Conservation (phyloP, 2,329 filamentous ascomycete species). For the Pseudopyricularia cyperi region DNA sequence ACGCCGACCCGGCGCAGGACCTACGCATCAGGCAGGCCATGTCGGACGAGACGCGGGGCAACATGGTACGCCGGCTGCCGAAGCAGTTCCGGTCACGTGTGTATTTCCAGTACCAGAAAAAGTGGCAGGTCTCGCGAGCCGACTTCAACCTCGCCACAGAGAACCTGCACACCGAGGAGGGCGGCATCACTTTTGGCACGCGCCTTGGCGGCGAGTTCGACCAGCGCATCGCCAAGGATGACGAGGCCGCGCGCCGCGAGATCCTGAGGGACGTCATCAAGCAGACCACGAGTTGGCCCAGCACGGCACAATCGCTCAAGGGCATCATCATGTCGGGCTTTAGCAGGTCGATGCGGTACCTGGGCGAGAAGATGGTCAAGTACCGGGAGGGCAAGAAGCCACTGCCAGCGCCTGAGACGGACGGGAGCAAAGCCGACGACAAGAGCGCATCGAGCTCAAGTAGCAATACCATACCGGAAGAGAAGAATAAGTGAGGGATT, state of each 20-base stretch:
- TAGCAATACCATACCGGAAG: background rate
- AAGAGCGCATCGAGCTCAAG: background rate
- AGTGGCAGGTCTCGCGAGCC: conserved; percentile 69
- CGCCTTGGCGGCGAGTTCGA: conserved; percentile 78
- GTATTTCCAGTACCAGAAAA: conserved; percentile 90
- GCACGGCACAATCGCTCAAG: conserved; percentile 77
- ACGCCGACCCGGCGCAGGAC: conserved; percentile 33
- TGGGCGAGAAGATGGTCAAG: conserved; percentile 69
- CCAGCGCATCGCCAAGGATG: conserved; percentile 62
- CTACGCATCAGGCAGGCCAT: conserved; percentile 74
- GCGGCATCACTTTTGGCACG: conserved; percentile 51
- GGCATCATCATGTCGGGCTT: conserved; percentile 68
- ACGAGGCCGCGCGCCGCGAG: conserved; percentile 50
- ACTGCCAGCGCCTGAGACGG: background rate
- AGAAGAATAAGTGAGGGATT: background rate
- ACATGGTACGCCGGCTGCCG: conserved; percentile 90
- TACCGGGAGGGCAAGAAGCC: conserved; percentile 30
- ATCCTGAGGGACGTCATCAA: conserved; percentile 67
- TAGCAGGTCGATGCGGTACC: conserved; percentile 56
- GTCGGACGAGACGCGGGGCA: conserved; percentile 79
- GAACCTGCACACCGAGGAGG: conserved; percentile 57
- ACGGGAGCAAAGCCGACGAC: background rate
- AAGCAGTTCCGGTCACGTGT: conserved; percentile 76
- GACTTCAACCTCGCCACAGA: conserved; percentile 82
- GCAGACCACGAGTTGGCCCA: conserved; percentile 86